Conservation (phyloP, 2,329 filamentous ascomycete species). For the Penicillium sp. region DNA sequence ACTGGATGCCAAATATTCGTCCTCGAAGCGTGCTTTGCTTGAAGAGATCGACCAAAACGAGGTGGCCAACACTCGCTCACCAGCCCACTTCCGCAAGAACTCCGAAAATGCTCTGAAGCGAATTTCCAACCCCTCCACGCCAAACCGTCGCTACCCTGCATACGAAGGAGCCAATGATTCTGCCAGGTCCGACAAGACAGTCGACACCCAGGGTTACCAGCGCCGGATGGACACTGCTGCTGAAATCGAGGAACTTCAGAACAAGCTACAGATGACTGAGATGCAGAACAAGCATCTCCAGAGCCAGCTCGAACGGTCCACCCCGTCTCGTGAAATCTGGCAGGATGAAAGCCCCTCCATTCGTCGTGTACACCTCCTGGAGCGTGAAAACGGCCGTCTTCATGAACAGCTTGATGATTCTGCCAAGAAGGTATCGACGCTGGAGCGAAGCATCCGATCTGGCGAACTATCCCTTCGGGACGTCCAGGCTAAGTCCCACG, state of each 20-base stretch:
- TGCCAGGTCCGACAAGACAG: constrained; percentile 77
- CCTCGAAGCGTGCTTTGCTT: constrained; percentile 70
- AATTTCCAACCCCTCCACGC: constrained; percentile 74
- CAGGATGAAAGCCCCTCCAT: constrained; percentile 76
- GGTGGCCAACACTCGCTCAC: constrained; percentile 69
- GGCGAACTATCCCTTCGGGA: constrained; percentile 88
- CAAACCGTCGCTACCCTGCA: constrained; percentile 68
- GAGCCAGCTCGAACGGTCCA: constrained; percentile 73
- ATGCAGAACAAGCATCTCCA: constrained; percentile 95
- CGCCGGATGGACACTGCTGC: constrained; percentile 87
- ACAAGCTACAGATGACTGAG: constrained; percentile 87
- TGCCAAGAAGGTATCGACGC: constrained; percentile 80
- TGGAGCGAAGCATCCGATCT: constrained; percentile 82
- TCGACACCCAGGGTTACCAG: constrained; percentile 80
- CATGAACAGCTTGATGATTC: constrained; percentile 96
- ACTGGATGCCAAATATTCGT: constrained; percentile 59
- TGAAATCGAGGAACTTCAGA: constrained; percentile 88
- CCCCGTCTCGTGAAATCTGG: constrained; percentile 60
- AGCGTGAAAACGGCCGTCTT: constrained; percentile 84
- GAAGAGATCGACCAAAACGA: constrained; percentile 89
- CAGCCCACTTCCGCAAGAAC: constrained; percentile 65
- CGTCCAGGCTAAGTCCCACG: constrained; percentile 88
- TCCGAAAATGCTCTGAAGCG: constrained; percentile 58
- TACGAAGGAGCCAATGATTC: constrained; percentile 70
- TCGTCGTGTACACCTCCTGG: constrained; percentile 82